Base-by-base conservation (phyloP, 192 early-diverging fungal genomes). In the Coemansia sp. region DNA sequence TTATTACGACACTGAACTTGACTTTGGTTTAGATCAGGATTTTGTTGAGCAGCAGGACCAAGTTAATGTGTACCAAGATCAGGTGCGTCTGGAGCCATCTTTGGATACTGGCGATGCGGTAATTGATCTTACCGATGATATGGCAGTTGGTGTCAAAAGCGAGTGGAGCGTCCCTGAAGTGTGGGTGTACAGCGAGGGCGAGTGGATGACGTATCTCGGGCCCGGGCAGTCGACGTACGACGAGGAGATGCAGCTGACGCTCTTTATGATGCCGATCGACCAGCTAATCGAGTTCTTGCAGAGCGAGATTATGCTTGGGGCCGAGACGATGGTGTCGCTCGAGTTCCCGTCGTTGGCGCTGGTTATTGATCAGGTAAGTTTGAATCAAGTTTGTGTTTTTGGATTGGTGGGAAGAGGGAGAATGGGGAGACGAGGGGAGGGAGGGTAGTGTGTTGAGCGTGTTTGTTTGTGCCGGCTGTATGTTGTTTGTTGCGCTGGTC, bases 171-270 rank as follows among this genome's bases (percentile, higher is more conserved):
- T 66, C 0, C 67, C 73, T 3, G 73, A 70, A 59, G 59, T 57
- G 6, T 77, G 73, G 73, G 67, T 77, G 40, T 56, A 46, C 30
- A 58, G 63, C 60, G 73, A 75, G 13, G 60, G 52, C 59, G 59
- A 77, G 47, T 77, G 73, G 73, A 59, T 77, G 67, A 49, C 66
- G 33, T 77, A 69, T 33, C 30, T 77, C 55, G 73, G 73, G 19
- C 67, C 64, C 1, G 53, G 44, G 18, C 73, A 77, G 53, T 45
- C 30, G 22, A 62, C 67, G 38, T 77, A 60, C 44, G 55, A 38
- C 14, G 21, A 21, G 4, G 63, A 69, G 13, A 49, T 62, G 46
- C 73, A 77, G 53, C 19, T 8, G 27, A 47, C 25, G 15, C 47
- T 77, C 47, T 66, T 69, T 21, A 46, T 30, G 10, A 70, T 77